phyloP scores from a whole-genome alignment of 1,139 yeast species.

The Candida buenavistaensis region DNA sequence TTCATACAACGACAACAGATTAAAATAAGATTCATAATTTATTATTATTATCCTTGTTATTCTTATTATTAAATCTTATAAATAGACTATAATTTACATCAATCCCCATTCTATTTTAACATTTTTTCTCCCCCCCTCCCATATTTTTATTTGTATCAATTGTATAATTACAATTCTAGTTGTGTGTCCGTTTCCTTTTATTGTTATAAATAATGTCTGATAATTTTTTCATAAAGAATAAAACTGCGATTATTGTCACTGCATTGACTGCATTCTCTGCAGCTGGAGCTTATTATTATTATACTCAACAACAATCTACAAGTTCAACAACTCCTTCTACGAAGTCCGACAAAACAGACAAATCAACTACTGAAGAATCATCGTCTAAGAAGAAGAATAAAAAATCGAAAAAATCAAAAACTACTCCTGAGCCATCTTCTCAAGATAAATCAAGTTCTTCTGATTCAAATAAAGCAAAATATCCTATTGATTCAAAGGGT shows the following conservation, averaged over 20 bases:
- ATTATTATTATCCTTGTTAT: no score
- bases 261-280: conserved; percentile 65
- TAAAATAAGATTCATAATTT: no score
- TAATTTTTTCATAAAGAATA: conserved; percentile 55
- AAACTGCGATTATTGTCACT: conserved; percentile 56
- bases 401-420: conserved; percentile 31
- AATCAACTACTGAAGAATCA: conserved; percentile 10
- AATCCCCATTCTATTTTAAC: no score
- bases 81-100: no score
- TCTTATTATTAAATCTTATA: no score
- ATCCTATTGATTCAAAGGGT: conserved; percentile 54
- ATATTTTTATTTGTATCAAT: not conserved
- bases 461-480: conserved; percentile 18
- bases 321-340: conserved; percentile 5
- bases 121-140: no score
- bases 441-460: conserved; percentile 15
- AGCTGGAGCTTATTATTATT: conserved; percentile 59
- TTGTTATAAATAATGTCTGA: conserved; percentile 12
- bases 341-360: conserved; percentile 7
- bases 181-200: not conserved
- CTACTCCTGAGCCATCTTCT: conserved; percentile 14
- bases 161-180: not conserved
- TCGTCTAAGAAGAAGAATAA: conserved; percentile 31
- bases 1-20: no score
- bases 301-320: conserved; percentile 31